These are phyloP conservation scores for Phytomonas francai DNA, from an alignment of 208 protist species.

Conservation along the genomic window DNA sequence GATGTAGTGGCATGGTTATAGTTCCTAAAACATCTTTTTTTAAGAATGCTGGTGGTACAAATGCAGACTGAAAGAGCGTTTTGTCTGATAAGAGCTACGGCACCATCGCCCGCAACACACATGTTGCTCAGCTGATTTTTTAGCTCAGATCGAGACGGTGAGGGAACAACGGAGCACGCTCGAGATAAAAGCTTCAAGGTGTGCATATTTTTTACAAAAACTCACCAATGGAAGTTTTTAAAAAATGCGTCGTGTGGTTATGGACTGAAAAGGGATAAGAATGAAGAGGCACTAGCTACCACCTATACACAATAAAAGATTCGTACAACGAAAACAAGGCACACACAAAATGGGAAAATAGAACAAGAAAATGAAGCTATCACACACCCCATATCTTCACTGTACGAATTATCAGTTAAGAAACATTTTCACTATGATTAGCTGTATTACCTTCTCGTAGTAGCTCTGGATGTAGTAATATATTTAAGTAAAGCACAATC, in stretches of 20 bases:
- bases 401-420: not conserved
- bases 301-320: not conserved
- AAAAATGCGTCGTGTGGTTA: not conserved
- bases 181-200: not conserved
- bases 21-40: not conserved
- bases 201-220: not conserved
- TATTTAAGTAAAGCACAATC: not conserved
- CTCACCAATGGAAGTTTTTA: not conserved
- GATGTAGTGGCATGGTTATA: not conserved
- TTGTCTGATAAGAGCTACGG: not conserved
- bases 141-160: not conserved
- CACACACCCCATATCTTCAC: not conserved
- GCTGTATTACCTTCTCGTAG: not conserved
- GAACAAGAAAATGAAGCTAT: not conserved
- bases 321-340: conserved; percentile 21
- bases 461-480: conserved; percentile 10
- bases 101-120: not conserved
- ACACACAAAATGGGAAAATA: conserved; percentile 54
- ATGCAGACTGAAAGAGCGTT: not conserved
- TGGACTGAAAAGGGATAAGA: not conserved
- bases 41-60: not conserved
- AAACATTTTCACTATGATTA: not conserved
- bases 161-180: not conserved
- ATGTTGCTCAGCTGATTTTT: not conserved
- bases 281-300: not conserved